Evolutionary conservation across 306 rosid genomes (phyloP).

Genomic region (Acacia melanoxylon): DNA sequence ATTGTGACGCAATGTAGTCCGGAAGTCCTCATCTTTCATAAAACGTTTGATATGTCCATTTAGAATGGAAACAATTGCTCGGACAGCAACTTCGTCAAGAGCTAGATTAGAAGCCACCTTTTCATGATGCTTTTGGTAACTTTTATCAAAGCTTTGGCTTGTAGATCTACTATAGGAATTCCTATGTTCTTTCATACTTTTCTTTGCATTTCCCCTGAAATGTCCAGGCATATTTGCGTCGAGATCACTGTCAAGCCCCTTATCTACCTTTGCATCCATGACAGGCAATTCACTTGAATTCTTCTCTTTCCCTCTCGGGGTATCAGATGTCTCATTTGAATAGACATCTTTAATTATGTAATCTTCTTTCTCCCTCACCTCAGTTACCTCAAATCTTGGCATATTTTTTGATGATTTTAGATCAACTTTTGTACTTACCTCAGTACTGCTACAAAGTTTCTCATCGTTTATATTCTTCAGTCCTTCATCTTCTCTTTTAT

Average conservation of each 20-base stretch:
- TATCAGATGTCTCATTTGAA: constrained; percentile 3
- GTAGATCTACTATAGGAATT: constrained; percentile 13
- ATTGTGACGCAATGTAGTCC: constrained; percentile 49
- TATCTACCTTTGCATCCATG: no score
- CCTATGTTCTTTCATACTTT: not conserved
- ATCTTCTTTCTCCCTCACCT: constrained; percentile 19
- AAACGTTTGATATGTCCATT: constrained; percentile 63
- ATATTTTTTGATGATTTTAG: not conserved
- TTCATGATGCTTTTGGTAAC: not conserved
- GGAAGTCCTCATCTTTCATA: no score
- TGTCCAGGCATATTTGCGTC: no score
- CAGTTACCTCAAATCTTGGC: constrained; percentile 11
- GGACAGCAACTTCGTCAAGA: constrained; percentile 48
- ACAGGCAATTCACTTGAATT: not conserved
- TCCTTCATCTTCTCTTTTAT: constrained; percentile 11
- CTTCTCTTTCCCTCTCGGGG: constrained; percentile 30
- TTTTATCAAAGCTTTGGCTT: constrained; percentile 26
- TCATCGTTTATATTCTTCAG: constrained; percentile 13
- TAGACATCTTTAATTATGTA: not conserved
- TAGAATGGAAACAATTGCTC: constrained; percentile 72
- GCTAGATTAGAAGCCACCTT: constrained; percentile 21
- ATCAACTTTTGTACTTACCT: not conserved
- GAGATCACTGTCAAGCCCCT: not conserved
- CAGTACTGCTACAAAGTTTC: not conserved
- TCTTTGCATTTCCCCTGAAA: constrained; percentile 11